phyloP scores from a whole-genome alignment of 805 yeast genomes.

The Pichia ethanolica region DNA sequence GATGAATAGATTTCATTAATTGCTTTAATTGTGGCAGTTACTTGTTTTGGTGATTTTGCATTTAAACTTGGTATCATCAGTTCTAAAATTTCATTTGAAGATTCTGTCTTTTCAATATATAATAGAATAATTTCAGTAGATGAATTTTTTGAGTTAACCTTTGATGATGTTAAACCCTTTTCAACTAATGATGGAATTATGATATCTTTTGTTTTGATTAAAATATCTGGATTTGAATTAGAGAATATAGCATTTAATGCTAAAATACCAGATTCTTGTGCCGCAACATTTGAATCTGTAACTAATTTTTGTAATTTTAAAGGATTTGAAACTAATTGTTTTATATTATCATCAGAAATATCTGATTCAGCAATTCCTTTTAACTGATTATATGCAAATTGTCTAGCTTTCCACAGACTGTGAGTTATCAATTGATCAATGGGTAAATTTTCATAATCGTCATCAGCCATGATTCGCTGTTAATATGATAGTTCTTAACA shows the following conservation, averaged over 20 bases:
- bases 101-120: constrained; percentile 58
- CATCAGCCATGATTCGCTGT: not conserved
- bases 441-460: constrained; percentile 1
- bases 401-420: constrained; percentile 9
- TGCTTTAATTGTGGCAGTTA: constrained; percentile 57
- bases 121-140: constrained; percentile 55
- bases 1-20: constrained; percentile 45
- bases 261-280: constrained; percentile 75
- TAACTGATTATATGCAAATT: constrained; percentile 1
- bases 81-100: constrained; percentile 64
- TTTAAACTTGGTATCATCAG: constrained; percentile 53
- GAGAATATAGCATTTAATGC: constrained; percentile 49
- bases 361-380: constrained; percentile 1
- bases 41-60: constrained; percentile 69
- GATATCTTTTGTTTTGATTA: constrained; percentile 33
- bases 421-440: constrained; percentile 3
- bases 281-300: constrained; percentile 79
- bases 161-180: constrained; percentile 69
- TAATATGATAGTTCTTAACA: no score
- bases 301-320: constrained; percentile 51
- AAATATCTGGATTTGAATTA: constrained; percentile 43
- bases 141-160: constrained; percentile 65
- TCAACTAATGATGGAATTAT: constrained; percentile 57
- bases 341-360: not conserved
- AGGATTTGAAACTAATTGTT: constrained; percentile 40